Conservation (phyloP, 2,329 filamentous ascomycete genomes). For the Arthrobotrys megalospora region DNA sequence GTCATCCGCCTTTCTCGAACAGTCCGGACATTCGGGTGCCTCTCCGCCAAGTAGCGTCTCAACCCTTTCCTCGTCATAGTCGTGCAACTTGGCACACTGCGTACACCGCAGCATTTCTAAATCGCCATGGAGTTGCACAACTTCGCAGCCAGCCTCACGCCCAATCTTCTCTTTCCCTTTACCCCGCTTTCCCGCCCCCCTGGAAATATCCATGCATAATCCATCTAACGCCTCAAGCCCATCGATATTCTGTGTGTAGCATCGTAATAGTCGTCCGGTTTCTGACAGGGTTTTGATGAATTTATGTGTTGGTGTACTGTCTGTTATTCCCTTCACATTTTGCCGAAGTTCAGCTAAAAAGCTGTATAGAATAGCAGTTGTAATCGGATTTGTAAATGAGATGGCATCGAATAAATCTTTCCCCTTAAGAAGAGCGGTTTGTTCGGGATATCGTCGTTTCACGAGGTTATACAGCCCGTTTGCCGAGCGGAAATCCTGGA, state of each 20-base stretch:
- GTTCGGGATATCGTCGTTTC: conserved; percentile 70
- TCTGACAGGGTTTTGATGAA: conserved; percentile 79
- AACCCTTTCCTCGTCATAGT: conserved; percentile 71
- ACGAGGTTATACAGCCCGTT: conserved; percentile 81
- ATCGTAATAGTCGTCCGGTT: conserved; percentile 77
- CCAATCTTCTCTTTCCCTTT: conserved; percentile 63
- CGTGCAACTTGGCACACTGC: conserved; percentile 66
- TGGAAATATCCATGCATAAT: conserved; percentile 75
- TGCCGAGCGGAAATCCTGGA: conserved; percentile 79
- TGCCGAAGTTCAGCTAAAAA: conserved; percentile 79
- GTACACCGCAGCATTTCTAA: conserved; percentile 75
- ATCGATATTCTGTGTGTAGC: conserved; percentile 84
- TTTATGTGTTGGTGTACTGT: conserved; percentile 77
- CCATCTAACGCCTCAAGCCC: conserved; percentile 80
- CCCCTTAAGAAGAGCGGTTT: conserved; percentile 74
- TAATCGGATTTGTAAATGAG: conserved; percentile 78
- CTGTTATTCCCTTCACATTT: conserved; percentile 74
- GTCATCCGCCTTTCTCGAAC: conserved; percentile 75
- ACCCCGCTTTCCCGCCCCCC: conserved; percentile 74
- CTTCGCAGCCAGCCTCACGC: conserved; percentile 61
- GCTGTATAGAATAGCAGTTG: conserved; percentile 80
- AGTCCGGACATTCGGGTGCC: conserved; percentile 78
- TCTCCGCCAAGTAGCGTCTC: conserved; percentile 72
- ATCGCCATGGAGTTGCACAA: conserved; percentile 81
- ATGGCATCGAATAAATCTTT: conserved; percentile 80